Evolutionary conservation across 495 filamentous ascomycete genomes (phyloP).

Genomic region (Penicillium roqueforti): DNA sequence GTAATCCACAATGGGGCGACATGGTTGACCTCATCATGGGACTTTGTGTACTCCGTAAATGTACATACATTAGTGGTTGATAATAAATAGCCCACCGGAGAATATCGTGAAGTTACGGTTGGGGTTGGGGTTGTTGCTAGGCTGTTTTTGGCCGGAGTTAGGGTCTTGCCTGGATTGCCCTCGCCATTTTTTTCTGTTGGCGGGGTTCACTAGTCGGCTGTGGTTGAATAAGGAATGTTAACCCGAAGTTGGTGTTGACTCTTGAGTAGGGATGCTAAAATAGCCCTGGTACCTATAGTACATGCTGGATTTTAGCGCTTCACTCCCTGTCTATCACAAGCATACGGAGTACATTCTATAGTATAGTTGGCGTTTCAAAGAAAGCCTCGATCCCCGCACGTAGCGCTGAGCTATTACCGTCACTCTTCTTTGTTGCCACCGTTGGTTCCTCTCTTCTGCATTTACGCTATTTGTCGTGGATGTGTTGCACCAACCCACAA

Average conservation of each 20-base stretch:
- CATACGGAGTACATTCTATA: not conserved
- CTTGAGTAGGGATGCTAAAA: not conserved
- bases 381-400: not conserved
- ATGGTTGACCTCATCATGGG: not conserved
- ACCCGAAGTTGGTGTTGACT: not conserved
- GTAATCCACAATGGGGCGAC: not conserved
- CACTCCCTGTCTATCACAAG: not conserved
- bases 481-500: conserved; percentile 60
- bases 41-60: too few species aligned
- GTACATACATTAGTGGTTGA: not conserved
- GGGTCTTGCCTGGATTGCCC: not conserved
- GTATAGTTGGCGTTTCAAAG: not conserved
- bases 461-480: not conserved
- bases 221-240: conserved; percentile 19
- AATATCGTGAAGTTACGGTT: not conserved
- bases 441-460: not conserved
- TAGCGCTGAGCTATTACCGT: not conserved
- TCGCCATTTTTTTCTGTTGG: too few species aligned
- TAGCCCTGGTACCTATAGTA: not conserved
- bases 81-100: not conserved
- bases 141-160: not conserved
- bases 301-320: not conserved
- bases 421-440: not conserved
- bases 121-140: not conserved
- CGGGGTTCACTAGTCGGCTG: not conserved